Evolutionary conservation across 805 yeast genomes (phyloP), one percentile per base, ranked within the genome.

Genomic region (Yarrowia alimentaria): DNA sequence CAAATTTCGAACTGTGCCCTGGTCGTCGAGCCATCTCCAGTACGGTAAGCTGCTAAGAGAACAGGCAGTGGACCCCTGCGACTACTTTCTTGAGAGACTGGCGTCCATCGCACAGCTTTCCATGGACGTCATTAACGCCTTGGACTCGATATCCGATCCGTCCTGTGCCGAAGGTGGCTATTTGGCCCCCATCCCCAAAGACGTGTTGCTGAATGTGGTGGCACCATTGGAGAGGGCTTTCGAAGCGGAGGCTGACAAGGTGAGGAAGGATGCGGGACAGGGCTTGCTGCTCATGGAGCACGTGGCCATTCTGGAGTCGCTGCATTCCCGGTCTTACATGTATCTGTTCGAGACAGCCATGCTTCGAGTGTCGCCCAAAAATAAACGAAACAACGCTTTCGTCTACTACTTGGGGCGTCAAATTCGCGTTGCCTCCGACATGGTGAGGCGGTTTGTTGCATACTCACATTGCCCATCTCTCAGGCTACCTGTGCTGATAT

Each of bases 141-240:
- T 43, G 30, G 50, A 43, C 22, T 30, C 37, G 6, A 24, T 30
- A 10, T 30, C 50, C 3, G 50, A 43, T 17, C 50, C 50, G 6
- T 30, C 50, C 5, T 21, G 28, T 18, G 37, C 29, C 5, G 50
- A 30, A 13, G 50, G 50, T 7, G 37, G 35, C 6, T 30, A 16
- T 9, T 4, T 43, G 21, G 11, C 35, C 14, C 37, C 50, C 3
- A 30, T 43, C 16, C 50, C 50, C 3, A 43, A 30, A 4, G 50
- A 43, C 13, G 16, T 31, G 4, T 11, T 43, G 7, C 9, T 43
- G 6, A 43, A 43, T 21, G 28, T 43, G 22, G 50, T 43, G 9
- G 11, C 37, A 7, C 50, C 50, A 19, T 16, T 43, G 11, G 50
- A 43, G 18, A n/a, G 16, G 1, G 50, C 28, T 6, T 30, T 43